Evolutionary conservation across 1,284 basidiomycete genomes (phyloP), one percentile per base, ranked within the genome.

Genomic region (Sphaerobolus stellatus): DNA sequence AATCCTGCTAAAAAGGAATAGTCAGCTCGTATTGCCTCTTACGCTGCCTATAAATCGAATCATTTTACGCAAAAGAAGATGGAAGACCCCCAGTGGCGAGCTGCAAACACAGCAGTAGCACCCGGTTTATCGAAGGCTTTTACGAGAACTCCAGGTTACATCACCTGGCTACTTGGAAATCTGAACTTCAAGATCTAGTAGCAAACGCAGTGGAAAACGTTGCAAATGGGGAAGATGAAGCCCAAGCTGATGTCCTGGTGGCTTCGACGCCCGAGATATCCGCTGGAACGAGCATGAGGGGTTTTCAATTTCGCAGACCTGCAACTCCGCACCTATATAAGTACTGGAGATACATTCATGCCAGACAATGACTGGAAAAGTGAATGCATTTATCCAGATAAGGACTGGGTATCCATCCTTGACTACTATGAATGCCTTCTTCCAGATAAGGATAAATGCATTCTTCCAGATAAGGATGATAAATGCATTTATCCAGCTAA

Each of bases 141-240:
- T 98, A 95, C 73, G 87, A 88, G 68, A 90, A 97, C 67, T 95
- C 92, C 3, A 82, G 96, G 18, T 74, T 99, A 25, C 96, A 99
- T 63, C 90, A 96, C 66, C 73, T 99, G 16, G 89, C 92, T 14
- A 90, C 84, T 1, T 97, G 93, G 92, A 99, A 99, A 69, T 81
- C 90, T 0, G 93, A 97, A 64, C 77, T 98, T 43, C 87, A 87
- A 64, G 77, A 79, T 16, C 80, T 98, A 14, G 91, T 98, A 4
- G 77, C 83, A 27, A 84, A 91, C 67, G 92, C 89, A 1, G 89
- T 86, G 64, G 83, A 83, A 62, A 80, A 78, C 28, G 88, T 82
- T 5, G 90, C 90, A 65, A 69, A 65, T 14, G 56, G 52, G 50
- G 52, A 47, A 51, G 31, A 58, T 58, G n/a, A n/a, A n/a, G 52